Evolutionary conservation across 345 rosid species (phyloP), one percentile per base, ranked within the genome.

Genomic region (Gossypium australe): DNA sequence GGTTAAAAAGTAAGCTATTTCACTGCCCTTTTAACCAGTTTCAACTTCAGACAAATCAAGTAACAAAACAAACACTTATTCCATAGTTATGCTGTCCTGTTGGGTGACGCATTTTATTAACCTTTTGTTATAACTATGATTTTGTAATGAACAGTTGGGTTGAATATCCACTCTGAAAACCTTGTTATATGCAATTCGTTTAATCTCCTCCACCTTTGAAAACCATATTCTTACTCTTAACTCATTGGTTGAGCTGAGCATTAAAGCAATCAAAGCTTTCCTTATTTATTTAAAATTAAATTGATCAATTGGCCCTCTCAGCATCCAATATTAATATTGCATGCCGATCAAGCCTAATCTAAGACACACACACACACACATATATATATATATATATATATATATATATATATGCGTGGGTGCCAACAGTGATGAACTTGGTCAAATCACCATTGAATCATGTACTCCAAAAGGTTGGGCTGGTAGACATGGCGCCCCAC

Each of bases 141-240:
- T 13, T 55, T 11, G 18, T 7, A 1, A n/a, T 49, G 51, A 72
- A 49, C 57, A 65, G 17, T 74, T 67, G 48, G 70, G 79, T 76
- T 75, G 73, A 72, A 59, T 77, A 57, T 57, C 77, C 77, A 75
- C 75, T 59, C 66, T 66, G 60, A 79, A 45, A 52, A 57, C 70
- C 75, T 38, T 20, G 20, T 20, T 52, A 56, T 9, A 67, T 53
- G 47, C 24, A 25, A 43, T 34, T 74, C 27, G 20, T 74, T 60
- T 75, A 76, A 78, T 63, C 43, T 80, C 72, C 72, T 48, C 75
- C 70, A 45, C 70, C 38, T 45, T 20, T 66, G 3, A 62, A 47
- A 67, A 14, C 13, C 59, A 38, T 58, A 77, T 34, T 34, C 38
- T 72, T 51, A 16, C 16, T 51, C n/a, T 29, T 38, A 24, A 57